These are phyloP conservation scores for Datura wrightii DNA, from an alignment of 257 asterid species.

Conservation along the genomic window DNA sequence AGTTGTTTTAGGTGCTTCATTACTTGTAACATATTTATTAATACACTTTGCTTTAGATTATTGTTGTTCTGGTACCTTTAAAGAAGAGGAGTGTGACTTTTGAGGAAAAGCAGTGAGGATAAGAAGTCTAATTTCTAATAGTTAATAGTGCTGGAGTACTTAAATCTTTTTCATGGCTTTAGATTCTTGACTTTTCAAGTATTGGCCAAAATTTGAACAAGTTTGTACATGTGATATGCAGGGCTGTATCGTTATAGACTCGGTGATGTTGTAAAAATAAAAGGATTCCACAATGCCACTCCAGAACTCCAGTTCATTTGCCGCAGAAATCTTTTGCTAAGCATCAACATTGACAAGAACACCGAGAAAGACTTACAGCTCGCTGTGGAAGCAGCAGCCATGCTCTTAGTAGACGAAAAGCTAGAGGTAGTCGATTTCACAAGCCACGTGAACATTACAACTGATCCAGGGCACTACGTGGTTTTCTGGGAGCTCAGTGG, in stretches of 20 bases:
- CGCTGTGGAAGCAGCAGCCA: slow-evolving; percentile 78
- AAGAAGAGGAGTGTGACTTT: neutral
- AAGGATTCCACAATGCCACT: slow-evolving; percentile 83
- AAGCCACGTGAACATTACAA: slow-evolving; percentile 61
- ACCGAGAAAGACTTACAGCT: slow-evolving; percentile 89
- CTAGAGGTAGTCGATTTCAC: slow-evolving; percentile 89
- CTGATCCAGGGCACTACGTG: slow-evolving; percentile 79
- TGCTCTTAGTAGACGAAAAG: slow-evolving; percentile 58
- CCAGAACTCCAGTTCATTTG: slow-evolving; percentile 90
- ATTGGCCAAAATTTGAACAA: neutral
- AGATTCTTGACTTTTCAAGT: neutral
- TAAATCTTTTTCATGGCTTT: neutral
- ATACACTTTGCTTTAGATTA: neutral
- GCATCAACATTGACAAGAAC: slow-evolving; percentile 91
- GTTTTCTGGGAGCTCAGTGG: slow-evolving; percentile 84
- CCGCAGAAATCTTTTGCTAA: slow-evolving; percentile 82
- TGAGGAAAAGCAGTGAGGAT: neutral
- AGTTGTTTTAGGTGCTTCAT: neutral
- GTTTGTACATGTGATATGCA: slow-evolving; percentile 40
- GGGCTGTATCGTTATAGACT: slow-evolving; percentile 88
- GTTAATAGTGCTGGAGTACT: neutral
- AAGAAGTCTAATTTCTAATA: neutral
- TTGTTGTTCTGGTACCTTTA: neutral
- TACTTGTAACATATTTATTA: neutral
- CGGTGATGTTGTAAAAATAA: slow-evolving; percentile 87